These are phyloP conservation scores for Claviceps quebecensis DNA, from an alignment of 2,329 filamentous ascomycete species.

Conservation along the genomic window DNA sequence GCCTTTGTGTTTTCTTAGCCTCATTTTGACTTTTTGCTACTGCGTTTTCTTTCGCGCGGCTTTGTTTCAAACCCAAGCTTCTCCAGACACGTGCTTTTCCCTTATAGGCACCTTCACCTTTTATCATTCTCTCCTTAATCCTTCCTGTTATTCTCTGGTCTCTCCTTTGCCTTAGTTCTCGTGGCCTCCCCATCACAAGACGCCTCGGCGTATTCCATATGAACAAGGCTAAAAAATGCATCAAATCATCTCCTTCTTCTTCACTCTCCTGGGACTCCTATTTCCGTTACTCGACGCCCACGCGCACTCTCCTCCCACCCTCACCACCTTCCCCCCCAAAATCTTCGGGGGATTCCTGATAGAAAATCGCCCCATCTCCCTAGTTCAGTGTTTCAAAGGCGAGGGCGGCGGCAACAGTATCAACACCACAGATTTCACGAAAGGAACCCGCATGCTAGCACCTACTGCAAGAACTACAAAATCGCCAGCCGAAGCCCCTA, in stretches of 20 bases:
- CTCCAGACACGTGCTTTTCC: not conserved
- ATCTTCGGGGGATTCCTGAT: not conserved
- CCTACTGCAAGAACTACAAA: slow-evolving; percentile 1
- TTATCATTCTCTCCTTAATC: not conserved
- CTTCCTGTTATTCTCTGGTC: not conserved
- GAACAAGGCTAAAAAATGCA: not conserved
- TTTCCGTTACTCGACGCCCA: not conserved
- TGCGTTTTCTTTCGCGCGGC: not conserved
- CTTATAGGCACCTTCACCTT: no score
- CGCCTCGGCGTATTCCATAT: no score
- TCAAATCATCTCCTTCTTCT: not conserved
- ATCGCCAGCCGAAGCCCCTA: not conserved
- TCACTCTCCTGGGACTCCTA: not conserved
- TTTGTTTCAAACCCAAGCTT: not conserved
- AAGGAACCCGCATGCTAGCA: not conserved
- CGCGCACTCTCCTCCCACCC: not conserved
- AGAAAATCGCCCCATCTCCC: not conserved
- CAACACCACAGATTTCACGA: not conserved
- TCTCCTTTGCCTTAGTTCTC: no score
- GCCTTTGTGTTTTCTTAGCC: not conserved
- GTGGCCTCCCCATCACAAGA: no score
- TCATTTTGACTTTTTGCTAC: not conserved
- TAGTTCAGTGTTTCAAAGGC: not conserved
- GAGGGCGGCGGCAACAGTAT: not conserved
- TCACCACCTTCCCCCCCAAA: not conserved